Percentiles rank a stretch among this genome's conserved stretches.
Evolutionary conservation across 257 asterid genomes (phyloP).

Genomic region (Rubia yunnanensis): DNA sequence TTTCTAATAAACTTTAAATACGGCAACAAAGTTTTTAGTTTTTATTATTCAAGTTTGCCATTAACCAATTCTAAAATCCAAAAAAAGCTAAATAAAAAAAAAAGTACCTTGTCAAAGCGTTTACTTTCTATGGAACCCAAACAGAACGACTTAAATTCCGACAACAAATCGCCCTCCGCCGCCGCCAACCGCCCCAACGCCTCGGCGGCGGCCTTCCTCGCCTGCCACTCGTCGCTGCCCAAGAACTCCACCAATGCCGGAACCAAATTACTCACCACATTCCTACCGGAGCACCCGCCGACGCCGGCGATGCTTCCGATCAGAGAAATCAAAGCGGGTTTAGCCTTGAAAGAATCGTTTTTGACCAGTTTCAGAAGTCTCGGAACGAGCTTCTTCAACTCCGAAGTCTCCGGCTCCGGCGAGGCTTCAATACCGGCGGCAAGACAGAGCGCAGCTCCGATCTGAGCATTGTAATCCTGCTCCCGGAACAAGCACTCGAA

Average conservation of each 20-base stretch:
- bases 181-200: conserved; percentile 46
- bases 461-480: conserved; percentile 69
- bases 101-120: conserved; percentile 75
- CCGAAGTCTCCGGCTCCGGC: conserved; percentile 51
- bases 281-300: conserved; percentile 42
- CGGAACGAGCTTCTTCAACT: conserved; percentile 52
- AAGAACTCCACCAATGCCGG: conserved; percentile 44
- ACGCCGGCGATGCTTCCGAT: conserved; percentile 43
- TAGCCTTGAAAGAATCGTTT: conserved; percentile 58
- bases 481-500: conserved; percentile 57
- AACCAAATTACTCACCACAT: conserved; percentile 29
- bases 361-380: conserved; percentile 49
- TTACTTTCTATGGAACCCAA: conserved; percentile 48
- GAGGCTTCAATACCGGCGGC: conserved; percentile 77
- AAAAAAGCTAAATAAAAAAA: not conserved
- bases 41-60: too few species aligned
- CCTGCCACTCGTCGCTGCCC: conserved; percentile 74
- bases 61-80: not conserved
- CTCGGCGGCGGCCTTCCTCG: conserved; percentile 83
- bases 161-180: conserved; percentile 33
- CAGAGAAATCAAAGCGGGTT: conserved; percentile 42
- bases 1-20: too few species aligned
- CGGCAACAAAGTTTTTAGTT: too few species aligned
- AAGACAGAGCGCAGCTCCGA: conserved; percentile 71
- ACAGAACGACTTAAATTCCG: conserved; percentile 38